Base-by-base conservation (phyloP, 345 rosid genomes). In the Excoecaria cochinchinensis region DNA sequence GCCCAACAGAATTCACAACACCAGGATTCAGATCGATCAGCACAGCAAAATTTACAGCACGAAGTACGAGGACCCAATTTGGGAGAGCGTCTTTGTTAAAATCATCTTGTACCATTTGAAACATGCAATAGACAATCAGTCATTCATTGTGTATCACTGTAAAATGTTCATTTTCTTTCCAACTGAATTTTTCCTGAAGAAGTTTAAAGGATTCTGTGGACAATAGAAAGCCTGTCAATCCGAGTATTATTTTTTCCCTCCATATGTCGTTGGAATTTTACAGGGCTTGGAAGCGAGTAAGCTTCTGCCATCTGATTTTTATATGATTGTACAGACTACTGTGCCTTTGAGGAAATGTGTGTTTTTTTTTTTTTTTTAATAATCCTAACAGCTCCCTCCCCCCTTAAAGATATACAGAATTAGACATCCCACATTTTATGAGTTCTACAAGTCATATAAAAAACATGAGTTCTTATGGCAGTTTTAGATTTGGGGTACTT, bases 81-180 rank as follows among this genome's bases (percentile, higher is more conserved):
- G 15, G 22, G 38, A 6, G 52, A 63, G 69, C 24, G 38, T 14
- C 31, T 14, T 69, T 68, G 47, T 21, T n/a, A 42, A 38, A 59
- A 59, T 36, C 63, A 59, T 6, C 24, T 47, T 50, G 79, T 51
- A 60, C 22, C 4, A 46, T 46, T 67, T 57, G 46, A 36, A 66
- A 14, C 57, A 9, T 14, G 42, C 61, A 64, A 39, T 15, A 44
- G 72, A 10, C 21, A 14, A 64, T 44, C 24, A 12, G 15, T 72
- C 62, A 50, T 78, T 40, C 31, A 64, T 64, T 67, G 77, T 73
- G 70, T 22, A 72, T 40, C 60, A 39, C 52, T 72, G 81, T 78
- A 73, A 66, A 78, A 72, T 76, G 72, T 70, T 55, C 71, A 42
- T 77, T 73, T 60, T 57, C 74, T 55, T 46, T 44, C 53, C 76